Percentiles rank a stretch among this genome's conserved stretches.
phyloP scores from a whole-genome alignment of 257 asterid species.

The Solanum rostratum region DNA sequence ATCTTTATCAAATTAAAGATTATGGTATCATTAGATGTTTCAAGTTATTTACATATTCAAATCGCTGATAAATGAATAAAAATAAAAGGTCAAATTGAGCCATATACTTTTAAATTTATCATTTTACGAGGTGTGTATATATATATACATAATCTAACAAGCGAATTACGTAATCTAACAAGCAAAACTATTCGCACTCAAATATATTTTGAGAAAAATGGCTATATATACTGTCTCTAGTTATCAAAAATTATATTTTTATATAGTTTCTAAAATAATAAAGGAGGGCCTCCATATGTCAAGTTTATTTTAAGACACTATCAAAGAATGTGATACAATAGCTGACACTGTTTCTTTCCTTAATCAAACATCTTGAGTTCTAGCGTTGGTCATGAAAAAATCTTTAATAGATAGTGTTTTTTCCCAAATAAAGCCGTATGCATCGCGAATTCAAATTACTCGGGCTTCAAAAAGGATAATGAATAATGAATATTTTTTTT shows the following conservation, averaged over 20 bases:
- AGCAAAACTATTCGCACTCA: not conserved
- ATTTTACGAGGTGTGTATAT: too few species aligned
- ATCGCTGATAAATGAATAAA: too few species aligned
- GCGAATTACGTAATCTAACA: not conserved
- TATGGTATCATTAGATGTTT: not conserved
- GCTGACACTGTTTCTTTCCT: too few species aligned
- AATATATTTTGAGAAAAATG: not conserved
- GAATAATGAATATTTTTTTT: too few species aligned
- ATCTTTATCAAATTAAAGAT: not conserved
- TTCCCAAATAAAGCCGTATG: fast-evolving
- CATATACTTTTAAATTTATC: not conserved
- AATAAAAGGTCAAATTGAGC: not conserved
- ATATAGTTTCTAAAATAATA: not conserved
- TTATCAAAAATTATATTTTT: not conserved
- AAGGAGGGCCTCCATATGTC: not conserved
- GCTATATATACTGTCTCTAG: not conserved
- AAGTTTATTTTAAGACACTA: not conserved
- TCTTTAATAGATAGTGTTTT: too few species aligned
- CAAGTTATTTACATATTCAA: too few species aligned
- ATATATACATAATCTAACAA: too few species aligned
- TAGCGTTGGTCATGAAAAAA: fast-evolving
- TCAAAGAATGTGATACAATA: too few species aligned
- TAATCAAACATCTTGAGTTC: too few species aligned
- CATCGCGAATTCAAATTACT: too few species aligned
- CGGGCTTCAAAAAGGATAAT: too few species aligned